Base-by-base conservation (phyloP, 495 filamentous ascomycete species). In the Aspergillus taichungensis region DNA sequence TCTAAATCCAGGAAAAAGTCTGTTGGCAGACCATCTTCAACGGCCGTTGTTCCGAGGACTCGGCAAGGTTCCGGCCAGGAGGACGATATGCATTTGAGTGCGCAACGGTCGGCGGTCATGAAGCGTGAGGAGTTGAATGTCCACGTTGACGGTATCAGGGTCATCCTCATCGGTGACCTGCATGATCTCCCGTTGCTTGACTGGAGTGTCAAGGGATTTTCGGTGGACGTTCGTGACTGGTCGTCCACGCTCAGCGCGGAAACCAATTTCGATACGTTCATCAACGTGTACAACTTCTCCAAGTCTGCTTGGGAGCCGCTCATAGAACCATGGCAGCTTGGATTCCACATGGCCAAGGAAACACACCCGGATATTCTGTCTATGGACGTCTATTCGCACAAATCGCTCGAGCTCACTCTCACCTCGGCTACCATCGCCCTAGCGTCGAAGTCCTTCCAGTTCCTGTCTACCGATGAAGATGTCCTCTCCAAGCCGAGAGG, bases 231-330 rank as follows among this genome's bases (percentile, higher is more conserved):
- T 10, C 78, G 82, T 47, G 87, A 98, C 64, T 98, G 92, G 92
- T 88, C 90, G 5, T 83, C 82, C 12, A 83, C 82, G 8, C 73
- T 97, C 66, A 88, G 79, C 53, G 89, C 87, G 2, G 89, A 96
- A 57, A 87, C 87, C 0, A 87, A 72, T 30, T 82, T 97, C 43
- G 88, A 97, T 52, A 89, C 88, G 46, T 95, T 92, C 62, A 73
- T 94, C 54, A 98, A 97, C 60, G 82, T 97, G 41, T 97, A 94
- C 72, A 98, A 97, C 62, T 98, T 98, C 64, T 90, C 92, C 13
- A 97, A 98, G 62, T 97, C 94, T 1, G 86, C 88, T 7, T 98
- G 92, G 92, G 92, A 97, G 62, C 92, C 92, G 7, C 69, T 98
- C 30, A 83, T 97, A 24, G 92, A 98, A 61, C 92, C 94, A 30